phyloP scores from a whole-genome alignment of 2,329 filamentous ascomycete species.

The Rutstroemia sydowiana region DNA sequence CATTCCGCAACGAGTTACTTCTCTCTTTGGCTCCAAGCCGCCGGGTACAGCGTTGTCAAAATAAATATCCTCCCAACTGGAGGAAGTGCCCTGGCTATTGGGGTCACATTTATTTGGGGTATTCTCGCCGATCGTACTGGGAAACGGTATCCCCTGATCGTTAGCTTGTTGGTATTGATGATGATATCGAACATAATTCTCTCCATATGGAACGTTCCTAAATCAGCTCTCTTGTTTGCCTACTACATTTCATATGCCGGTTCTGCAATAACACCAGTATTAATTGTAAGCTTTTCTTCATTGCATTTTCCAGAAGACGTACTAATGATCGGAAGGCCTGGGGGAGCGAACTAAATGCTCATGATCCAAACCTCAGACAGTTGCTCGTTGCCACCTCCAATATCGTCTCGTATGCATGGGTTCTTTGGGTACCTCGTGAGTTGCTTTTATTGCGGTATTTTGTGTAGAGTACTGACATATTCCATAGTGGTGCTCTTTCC shows the following conservation, averaged over 20 bases:
- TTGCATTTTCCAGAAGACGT: background rate
- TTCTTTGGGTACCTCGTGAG: conserved; percentile 1
- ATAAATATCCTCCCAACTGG: background rate
- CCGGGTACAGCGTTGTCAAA: background rate
- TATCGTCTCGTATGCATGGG: background rate
- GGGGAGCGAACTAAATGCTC: background rate
- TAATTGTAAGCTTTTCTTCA: background rate
- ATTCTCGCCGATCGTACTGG: background rate
- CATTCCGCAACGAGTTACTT: conserved; percentile 1
- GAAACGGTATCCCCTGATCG: background rate
- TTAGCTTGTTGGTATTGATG: background rate
- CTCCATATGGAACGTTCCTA: background rate
- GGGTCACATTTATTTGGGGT: background rate
- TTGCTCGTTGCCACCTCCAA: background rate
- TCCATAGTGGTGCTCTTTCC: conserved; percentile 28
- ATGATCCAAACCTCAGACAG: background rate
- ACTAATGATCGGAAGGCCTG: background rate
- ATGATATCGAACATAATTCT: background rate
- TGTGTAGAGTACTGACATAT: background rate
- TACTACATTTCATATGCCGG: background rate
- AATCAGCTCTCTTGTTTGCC: background rate
- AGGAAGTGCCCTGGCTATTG: background rate
- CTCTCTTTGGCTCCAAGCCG: background rate
- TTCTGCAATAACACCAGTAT: background rate
- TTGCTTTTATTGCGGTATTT: background rate